Evolutionary conservation across 2,329 filamentous ascomycete species (phyloP).

Genomic region (Apiospora saccharicola): DNA sequence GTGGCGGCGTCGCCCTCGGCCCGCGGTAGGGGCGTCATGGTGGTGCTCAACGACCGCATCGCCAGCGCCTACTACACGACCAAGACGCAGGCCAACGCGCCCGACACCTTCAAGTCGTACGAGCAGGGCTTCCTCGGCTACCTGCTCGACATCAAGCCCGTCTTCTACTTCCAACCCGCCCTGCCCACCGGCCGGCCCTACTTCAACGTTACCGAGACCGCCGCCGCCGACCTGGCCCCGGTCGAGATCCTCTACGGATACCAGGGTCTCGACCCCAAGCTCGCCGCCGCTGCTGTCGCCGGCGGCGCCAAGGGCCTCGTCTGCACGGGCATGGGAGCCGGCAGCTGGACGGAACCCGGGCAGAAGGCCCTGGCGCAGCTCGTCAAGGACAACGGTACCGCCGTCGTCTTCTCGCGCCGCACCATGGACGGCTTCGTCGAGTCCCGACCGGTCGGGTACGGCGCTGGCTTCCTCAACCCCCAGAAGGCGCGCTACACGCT

Average conservation of each 20-base stretch:
- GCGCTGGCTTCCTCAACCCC: conserved; percentile 60
- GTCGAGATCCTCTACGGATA: conserved; percentile 65
- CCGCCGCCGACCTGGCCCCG: conserved; percentile 52
- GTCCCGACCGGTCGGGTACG: conserved; percentile 45
- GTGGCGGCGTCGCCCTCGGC: conserved; percentile 57
- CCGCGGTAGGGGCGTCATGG: conserved; percentile 61
- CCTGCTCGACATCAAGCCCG: conserved; percentile 64
- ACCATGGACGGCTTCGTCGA: conserved; percentile 62
- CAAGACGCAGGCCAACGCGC: conserved; percentile 68
- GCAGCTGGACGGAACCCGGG: conserved; percentile 53
- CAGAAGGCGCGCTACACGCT: conserved; percentile 62
- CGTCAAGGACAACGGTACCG: conserved; percentile 53
- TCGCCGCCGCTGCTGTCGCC: conserved; percentile 56
- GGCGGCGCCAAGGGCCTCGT: conserved; percentile 62
- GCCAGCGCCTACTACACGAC: conserved; percentile 64
- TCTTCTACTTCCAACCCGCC: conserved; percentile 65
- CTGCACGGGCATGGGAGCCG: conserved; percentile 62
- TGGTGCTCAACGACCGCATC: conserved; percentile 69
- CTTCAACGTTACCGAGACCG: conserved; percentile 46
- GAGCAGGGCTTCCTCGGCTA: conserved; percentile 66
- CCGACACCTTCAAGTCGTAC: conserved; percentile 67
- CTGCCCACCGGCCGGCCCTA: conserved; percentile 54
- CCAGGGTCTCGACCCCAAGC: conserved; percentile 56
- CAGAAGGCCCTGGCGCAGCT: conserved; percentile 50
- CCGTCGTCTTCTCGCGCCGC: conserved; percentile 59